These are phyloP conservation scores for Candida caryicola DNA, from an alignment of 805 yeast species.

Conservation along the genomic window DNA sequence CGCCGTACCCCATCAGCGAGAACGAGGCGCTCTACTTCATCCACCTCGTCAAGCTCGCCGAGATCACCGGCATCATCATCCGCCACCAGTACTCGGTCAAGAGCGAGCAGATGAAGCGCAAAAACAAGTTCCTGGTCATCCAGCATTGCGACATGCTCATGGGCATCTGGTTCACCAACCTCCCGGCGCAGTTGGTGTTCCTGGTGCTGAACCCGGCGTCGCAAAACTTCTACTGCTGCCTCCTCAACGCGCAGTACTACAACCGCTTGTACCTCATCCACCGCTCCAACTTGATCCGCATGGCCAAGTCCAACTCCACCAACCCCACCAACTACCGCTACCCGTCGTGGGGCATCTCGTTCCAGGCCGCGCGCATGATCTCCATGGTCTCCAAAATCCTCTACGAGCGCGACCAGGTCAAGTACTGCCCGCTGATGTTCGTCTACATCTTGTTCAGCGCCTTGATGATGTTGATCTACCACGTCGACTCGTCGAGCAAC, in stretches of 20 bases:
- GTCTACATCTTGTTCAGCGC: slow-evolving; percentile 63
- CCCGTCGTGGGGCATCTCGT: slow-evolving; percentile 79
- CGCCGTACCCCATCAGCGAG: slow-evolving; percentile 45
- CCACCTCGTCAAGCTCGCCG: slow-evolving; percentile 62
- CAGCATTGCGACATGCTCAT: slow-evolving; percentile 72
- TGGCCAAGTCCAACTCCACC: slow-evolving; percentile 41
- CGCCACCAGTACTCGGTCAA: slow-evolving; percentile 70
- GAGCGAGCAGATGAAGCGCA: slow-evolving; percentile 52
- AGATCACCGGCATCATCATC: slow-evolving; percentile 66
- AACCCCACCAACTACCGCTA: slow-evolving; percentile 46
- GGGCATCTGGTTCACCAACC: slow-evolving; percentile 70
- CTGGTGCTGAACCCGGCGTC: slow-evolving; percentile 52
- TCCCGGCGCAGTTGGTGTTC: slow-evolving; percentile 63
- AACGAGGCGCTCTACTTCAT: slow-evolving; percentile 58
- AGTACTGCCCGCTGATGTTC: slow-evolving; percentile 55
- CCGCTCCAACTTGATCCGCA: slow-evolving; percentile 59
- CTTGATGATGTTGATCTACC: slow-evolving; percentile 68
- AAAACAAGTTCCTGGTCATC: slow-evolving; percentile 44
- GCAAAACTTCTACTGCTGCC: slow-evolving; percentile 56
- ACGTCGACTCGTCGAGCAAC: slow-evolving; percentile 46
- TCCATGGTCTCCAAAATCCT: slow-evolving; percentile 59
- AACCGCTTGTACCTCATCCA: slow-evolving; percentile 69
- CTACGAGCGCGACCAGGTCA: slow-evolving; percentile 46
- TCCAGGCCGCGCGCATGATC: slow-evolving; percentile 78
- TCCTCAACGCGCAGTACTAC: slow-evolving; percentile 68